These are phyloP conservation scores for Phytophthora agathidicida DNA, from an alignment of 352 stramenopile species.

Conservation along the genomic window DNA sequence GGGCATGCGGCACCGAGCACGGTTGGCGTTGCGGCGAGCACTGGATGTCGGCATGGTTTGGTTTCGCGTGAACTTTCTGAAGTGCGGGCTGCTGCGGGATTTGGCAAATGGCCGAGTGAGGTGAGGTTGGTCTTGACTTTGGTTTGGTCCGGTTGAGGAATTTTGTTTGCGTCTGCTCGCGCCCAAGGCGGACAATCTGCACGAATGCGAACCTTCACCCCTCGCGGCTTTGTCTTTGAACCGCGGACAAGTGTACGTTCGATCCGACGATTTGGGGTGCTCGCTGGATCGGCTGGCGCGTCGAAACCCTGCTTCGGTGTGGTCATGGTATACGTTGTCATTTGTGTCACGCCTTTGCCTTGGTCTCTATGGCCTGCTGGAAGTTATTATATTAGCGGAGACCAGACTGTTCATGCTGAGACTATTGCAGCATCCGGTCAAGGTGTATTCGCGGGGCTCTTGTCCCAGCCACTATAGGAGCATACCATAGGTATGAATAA, in stretches of 20 bases:
- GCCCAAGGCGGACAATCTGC: slow-evolving; percentile 21
- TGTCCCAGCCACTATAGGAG: slow-evolving; percentile 25
- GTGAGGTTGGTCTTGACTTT: neutral
- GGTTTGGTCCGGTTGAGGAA: too few species aligned
- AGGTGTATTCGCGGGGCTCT: too few species aligned
- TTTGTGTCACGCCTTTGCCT: slow-evolving; percentile 25
- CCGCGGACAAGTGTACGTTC: slow-evolving; percentile 28
- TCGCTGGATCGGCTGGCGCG: slow-evolving; percentile 13
- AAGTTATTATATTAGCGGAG: too few species aligned
- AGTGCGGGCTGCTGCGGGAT: slow-evolving; percentile 12
- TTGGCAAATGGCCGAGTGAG: slow-evolving; percentile 30
- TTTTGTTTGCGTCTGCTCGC: slow-evolving; percentile 33
- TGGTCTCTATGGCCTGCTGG: slow-evolving; percentile 13
- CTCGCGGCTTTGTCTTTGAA: slow-evolving; percentile 24
- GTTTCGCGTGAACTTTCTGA: slow-evolving; percentile 25
- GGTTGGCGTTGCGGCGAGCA: slow-evolving; percentile 63
- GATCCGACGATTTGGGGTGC: slow-evolving; percentile 32
- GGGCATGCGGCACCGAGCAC: slow-evolving; percentile 67
- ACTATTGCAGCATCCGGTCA: slow-evolving; percentile 10
- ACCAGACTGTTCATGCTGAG: slow-evolving; percentile 11
- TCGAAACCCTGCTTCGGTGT: slow-evolving; percentile 3
- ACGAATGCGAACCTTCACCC: slow-evolving; percentile 2
- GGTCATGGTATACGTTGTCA: slow-evolving; percentile 7
- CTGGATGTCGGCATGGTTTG: slow-evolving; percentile 37
- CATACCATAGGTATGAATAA: slow-evolving; percentile 19